Conservation (phyloP, 306 rosid genomes). For the Prinsepia uniflora region DNA sequence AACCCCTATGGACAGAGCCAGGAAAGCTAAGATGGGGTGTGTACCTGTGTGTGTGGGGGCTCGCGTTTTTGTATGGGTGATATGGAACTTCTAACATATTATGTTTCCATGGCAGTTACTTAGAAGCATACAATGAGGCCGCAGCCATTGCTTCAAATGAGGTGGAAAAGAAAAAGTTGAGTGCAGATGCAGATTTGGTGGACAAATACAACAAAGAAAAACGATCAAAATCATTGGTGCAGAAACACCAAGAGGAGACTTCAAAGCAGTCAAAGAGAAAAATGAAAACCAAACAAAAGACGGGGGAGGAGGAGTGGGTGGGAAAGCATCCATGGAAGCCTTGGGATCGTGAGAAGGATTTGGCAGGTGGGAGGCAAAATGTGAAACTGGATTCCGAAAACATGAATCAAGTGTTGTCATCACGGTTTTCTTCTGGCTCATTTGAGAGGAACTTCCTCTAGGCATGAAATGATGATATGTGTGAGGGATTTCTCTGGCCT, state of each 20-base stretch:
- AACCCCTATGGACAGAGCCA: constrained; percentile 80
- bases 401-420: constrained; percentile 66
- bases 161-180: constrained; percentile 44
- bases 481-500: no score
- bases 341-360: constrained; percentile 93
- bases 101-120: constrained; percentile 52
- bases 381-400: constrained; percentile 62
- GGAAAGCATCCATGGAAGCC: constrained; percentile 98
- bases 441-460: constrained; percentile 85
- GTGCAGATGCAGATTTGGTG: constrained; percentile 73
- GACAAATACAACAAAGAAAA: constrained; percentile 77
- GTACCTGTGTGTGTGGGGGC: constrained; percentile 6
- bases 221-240: constrained; percentile 72
- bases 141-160: constrained; percentile 73
- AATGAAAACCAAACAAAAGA: constrained; percentile 35
- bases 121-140: constrained; percentile 87
- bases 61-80: no score
- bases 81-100: constrained; percentile 17
- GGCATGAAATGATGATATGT: background rate
- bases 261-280: constrained; percentile 58
- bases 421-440: constrained; percentile 74
- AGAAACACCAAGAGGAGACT: constrained; percentile 62
- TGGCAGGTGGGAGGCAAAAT: constrained; percentile 69
- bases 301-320: constrained; percentile 65
- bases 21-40: constrained; percentile 86